Percentiles rank a stretch among this genome's conserved stretches.
Conservation (phyloP, 306 rosid genomes). For the Senna tora region DNA sequence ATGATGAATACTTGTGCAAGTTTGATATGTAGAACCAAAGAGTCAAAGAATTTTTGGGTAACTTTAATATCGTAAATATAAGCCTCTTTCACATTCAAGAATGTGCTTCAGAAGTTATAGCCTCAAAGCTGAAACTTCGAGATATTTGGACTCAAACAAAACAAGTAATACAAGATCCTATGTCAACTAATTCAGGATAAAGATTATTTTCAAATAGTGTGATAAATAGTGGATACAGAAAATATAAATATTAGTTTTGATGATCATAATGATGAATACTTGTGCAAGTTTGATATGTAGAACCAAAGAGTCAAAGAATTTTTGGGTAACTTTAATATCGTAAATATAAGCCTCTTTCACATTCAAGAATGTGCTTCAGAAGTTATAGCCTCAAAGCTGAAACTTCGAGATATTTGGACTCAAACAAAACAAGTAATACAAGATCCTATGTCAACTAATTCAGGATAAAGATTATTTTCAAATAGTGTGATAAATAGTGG, state of each 20-base stretch:
- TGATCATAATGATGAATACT: too few species aligned
- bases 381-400: neutral
- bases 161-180: neutral
- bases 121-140: neutral
- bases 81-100: neutral
- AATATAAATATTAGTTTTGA: too few species aligned
- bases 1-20: neutral
- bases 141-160: neutral
- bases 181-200: slow-evolving; percentile 12
- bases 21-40: neutral
- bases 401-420: neutral
- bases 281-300: too few species aligned
- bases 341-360: too few species aligned
- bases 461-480: neutral
- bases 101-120: neutral
- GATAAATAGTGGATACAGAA: slow-evolving; percentile 19
- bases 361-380: neutral
- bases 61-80: too few species aligned
- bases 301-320: too few species aligned
- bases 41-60: neutral
- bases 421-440: neutral
- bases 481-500: slow-evolving; percentile 19
- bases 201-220: neutral
- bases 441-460: slow-evolving; percentile 13
- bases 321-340: too few species aligned